Base-by-base conservation (phyloP, 768 basidiomycete species). In the Boletus sp. region DNA sequence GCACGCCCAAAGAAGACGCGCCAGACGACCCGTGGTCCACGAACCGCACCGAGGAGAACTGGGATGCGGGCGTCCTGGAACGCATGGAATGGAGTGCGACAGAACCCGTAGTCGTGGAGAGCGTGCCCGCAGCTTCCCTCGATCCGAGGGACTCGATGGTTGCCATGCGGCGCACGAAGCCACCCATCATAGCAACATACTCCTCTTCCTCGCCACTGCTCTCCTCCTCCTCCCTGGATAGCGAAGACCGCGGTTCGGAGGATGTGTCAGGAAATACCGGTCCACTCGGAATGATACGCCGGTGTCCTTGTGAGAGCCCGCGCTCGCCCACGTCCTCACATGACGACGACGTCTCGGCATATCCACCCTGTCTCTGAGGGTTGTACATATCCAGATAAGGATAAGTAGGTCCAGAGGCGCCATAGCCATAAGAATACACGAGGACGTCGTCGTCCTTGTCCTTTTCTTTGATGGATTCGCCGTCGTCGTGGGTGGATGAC, bases 141-240 rank as follows among this genome's bases (percentile, higher is more conserved):
- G 85, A 87, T 40, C 87, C 89, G 69, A 90, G 77, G 42, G 83
- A 85, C 68, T 90, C 88, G 58, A 91, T 91, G 30, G 90, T 91
- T 18, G 88, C 85, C 89, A 92, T 90, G 39, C 90, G 86, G 50
- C 80, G 77, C 44, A 91, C 78, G 63, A 77, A 81, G 24, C 80
- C 77, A 52, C 88, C 86, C 54, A 92, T 73, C 48, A 91, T 77
- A 7, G 78, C 78, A 32, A 90, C 75, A 52, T 80, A 69, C 30
- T 67, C 70, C 28, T 71, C 69, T 61, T 68, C 69, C 47, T 69
- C 71, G 44, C 56, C 57, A 28, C 58, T 59, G 39, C 57, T 47
- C 28, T 35, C 54, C 17, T 48, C 33, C 42, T 50, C 56, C n/a
- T 46, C 55, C 12, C 5, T 45, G 46, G 58, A 53, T 14, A 15